Evolutionary conservation across 495 filamentous ascomycete species (phyloP), one percentile per base, ranked within the genome.

Genomic region (Annulohypoxylon nitens): DNA sequence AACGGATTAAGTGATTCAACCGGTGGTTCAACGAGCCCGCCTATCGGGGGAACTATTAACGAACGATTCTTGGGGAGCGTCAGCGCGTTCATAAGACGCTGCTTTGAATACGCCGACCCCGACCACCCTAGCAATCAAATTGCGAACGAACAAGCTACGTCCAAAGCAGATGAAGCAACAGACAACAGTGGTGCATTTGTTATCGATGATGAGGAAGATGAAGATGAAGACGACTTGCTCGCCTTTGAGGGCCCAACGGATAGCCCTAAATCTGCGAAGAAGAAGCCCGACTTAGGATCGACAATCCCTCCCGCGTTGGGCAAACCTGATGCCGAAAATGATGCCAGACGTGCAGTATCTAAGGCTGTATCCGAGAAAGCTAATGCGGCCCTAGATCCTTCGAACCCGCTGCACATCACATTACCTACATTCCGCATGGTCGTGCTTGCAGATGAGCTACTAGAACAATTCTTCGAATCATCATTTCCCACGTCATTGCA

Each of bases 401-500:
- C 91, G 48, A 94, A 96, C 65, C 96, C 96, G 0, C 87, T 99
- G 0, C 91, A 97, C 79, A 98, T 99, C 77, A 98, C 97, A 7
- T 89, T 99, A 8, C 97, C 97, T 0, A 99, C 96, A 20, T 99
- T 99, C 87, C 92, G 96, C 73, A 99, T 99, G 96, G 93, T 99
- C 25, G 91, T 99, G 50, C 88, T 99, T 20, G 96, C 96, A 65
- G 96, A 99, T 79, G 96, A 99, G 76, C 86, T 95, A 2, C 89
- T 99, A 11, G 95, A 99, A 76, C 90, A 93, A 73, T 99, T 99
- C 81, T 99, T 99, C 79, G 96, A 99, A 80, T 90, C 89, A 33
- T 87, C 89, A 12, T 89, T 92, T 69, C 90, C 90, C 0, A 85
- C 91, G 25, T 93, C 92, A 3, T 83, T 89, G 77, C 86, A 87